phyloP scores from a whole-genome alignment of 2,329 filamentous ascomycete species.

The Talaromyces funiculosus region DNA sequence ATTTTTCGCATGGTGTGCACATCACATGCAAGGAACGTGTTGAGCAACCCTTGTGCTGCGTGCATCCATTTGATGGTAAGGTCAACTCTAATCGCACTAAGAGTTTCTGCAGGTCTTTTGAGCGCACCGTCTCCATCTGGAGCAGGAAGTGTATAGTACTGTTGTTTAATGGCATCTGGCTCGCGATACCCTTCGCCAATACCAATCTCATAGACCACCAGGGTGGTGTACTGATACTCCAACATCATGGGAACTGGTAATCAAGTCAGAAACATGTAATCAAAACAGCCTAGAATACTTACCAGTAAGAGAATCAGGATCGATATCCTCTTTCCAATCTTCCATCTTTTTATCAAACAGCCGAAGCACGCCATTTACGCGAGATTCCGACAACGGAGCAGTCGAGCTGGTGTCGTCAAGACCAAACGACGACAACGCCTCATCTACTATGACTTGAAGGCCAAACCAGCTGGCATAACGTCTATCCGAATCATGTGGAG shows the following conservation, averaged over 20 bases:
- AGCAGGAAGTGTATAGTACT: slow-evolving; percentile 29
- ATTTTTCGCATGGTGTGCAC: slow-evolving; percentile 29
- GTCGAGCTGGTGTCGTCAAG: slow-evolving; percentile 31
- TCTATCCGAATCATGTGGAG: slow-evolving; percentile 26
- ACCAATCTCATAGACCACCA: slow-evolving; percentile 31
- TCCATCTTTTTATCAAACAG: slow-evolving; percentile 34
- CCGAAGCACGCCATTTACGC: slow-evolving; percentile 29
- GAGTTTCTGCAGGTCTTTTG: slow-evolving; percentile 13
- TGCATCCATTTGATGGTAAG: slow-evolving; percentile 36
- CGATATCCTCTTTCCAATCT: slow-evolving; percentile 26
- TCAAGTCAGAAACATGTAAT: neutral
- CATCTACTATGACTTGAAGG: slow-evolving; percentile 30
- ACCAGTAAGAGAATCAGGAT: slow-evolving; percentile 27
- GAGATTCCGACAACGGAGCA: slow-evolving; percentile 28
- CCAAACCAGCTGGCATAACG: slow-evolving; percentile 32
- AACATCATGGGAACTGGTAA: slow-evolving; percentile 25
- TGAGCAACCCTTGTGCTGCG: slow-evolving; percentile 29
- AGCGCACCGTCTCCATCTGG: slow-evolving; percentile 20
- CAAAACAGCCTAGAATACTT: too few relatives aligned
- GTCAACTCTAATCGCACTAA: slow-evolving; percentile 32
- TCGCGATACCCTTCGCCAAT: slow-evolving; percentile 34
- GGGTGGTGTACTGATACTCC: slow-evolving; percentile 26
- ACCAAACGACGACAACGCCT: slow-evolving; percentile 31
- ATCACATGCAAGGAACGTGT: slow-evolving; percentile 28
- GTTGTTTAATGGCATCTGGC: slow-evolving; percentile 28